Evolutionary conservation across 2,329 filamentous ascomycete species (phyloP).

Genomic region (Pestalotiopsis sp.): DNA sequence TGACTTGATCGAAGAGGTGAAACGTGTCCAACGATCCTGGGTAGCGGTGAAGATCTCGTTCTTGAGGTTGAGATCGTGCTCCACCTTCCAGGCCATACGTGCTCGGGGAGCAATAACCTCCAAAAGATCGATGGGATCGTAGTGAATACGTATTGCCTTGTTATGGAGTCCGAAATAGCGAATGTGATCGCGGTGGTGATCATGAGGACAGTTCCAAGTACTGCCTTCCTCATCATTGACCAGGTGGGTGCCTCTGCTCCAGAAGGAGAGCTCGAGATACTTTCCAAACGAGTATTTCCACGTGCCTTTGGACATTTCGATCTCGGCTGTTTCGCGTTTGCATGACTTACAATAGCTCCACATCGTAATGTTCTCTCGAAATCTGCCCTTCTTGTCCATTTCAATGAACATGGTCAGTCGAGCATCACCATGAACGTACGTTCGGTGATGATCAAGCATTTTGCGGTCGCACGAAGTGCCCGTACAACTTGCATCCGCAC

Average conservation of each 20-base stretch:
- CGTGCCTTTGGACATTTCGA: slow-evolving; percentile 88
- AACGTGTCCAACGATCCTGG: slow-evolving; percentile 80
- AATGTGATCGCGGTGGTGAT: slow-evolving; percentile 89
- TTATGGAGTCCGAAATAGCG: slow-evolving; percentile 91
- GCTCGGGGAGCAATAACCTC: slow-evolving; percentile 92
- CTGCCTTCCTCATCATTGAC: slow-evolving; percentile 59
- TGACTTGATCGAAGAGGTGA: slow-evolving; percentile 84
- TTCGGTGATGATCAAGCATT: slow-evolving; percentile 91
- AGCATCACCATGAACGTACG: slow-evolving; percentile 95
- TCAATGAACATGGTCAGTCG: slow-evolving; percentile 92
- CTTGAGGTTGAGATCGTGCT: slow-evolving; percentile 87
- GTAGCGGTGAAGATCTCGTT: slow-evolving; percentile 86
- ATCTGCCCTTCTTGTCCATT: slow-evolving; percentile 54
- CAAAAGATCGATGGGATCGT: slow-evolving; percentile 88
- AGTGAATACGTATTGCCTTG: slow-evolving; percentile 84
- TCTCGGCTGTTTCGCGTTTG: slow-evolving; percentile 84
- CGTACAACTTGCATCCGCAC: slow-evolving; percentile 76
- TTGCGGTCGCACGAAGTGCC: slow-evolving; percentile 84
- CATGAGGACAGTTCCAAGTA: slow-evolving; percentile 71
- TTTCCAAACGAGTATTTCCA: slow-evolving; percentile 99
- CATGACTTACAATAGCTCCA: slow-evolving; percentile 97
- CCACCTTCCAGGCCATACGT: slow-evolving; percentile 96
- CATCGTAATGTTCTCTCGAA: slow-evolving; percentile 79
- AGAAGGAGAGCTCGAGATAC: slow-evolving; percentile 96
- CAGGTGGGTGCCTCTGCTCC: slow-evolving; percentile 81